Evolutionary conservation across 371 early-diverging fungal genomes (phyloP), one percentile per base, ranked within the genome.

Genomic region (Circinella umbellata): DNA sequence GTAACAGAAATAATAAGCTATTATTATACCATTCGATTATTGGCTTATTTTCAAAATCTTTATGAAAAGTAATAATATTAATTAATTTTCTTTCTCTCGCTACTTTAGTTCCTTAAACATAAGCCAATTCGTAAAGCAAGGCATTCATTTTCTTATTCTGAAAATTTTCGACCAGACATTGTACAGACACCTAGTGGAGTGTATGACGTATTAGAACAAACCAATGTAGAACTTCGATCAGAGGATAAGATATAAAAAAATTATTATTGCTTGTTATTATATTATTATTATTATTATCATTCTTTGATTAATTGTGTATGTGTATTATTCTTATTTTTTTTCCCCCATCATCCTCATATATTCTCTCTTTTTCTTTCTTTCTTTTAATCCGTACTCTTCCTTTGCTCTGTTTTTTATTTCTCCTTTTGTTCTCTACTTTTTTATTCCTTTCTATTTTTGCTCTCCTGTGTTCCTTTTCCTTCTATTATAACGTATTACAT

Each of bases 71-170:
- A 47, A 47, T 11, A 3, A 47, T n/a, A 10, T 59, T 4, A 15
- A 54, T 63, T 51, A 9, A 64, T 34, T 36, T 64, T 18, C 13
- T 51, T 61, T 54, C 47, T 64, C 39, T 34, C 15, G 15, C 7
- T 51, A 15, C 7, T 17, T n/a, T 68, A 81, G 81, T 92, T 91
- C 67, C 83, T 92, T 61, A 88, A 86, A 36, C 77, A 77, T 37
- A 70, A 75, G 46, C 83, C 84, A 10, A 78, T 81, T 38, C 79
- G 78, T 14, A 77, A 74, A 68, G 73, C 84, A 63, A 80, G 89
- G 55, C 83, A 83, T 47, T 75, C 85, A 0, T 86, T 83, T 65
- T 92, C 93, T 62, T 93, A 89, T 62, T 88, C 88, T 8, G 94
- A 94, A 76, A 94, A 94, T 75, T 93, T 93, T 67, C 86, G 83